phyloP scores from a whole-genome alignment of 2,329 filamentous ascomycete species.

The Ceratocystis smalleyi region DNA sequence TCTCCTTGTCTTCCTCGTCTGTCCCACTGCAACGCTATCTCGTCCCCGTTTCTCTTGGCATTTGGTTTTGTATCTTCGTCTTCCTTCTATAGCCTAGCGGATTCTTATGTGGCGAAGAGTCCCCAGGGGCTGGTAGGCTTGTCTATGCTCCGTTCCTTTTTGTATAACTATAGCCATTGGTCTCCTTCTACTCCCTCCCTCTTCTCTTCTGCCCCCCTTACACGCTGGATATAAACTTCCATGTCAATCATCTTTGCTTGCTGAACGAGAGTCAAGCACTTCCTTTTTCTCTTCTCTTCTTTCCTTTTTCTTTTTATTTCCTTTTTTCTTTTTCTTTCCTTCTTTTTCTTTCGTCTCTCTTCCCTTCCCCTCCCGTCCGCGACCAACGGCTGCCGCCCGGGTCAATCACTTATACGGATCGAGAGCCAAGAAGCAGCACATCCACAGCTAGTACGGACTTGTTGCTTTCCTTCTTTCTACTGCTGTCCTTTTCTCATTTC shows the following conservation, averaged over 20 bases:
- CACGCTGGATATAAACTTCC: neutral
- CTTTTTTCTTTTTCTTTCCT: too few species aligned
- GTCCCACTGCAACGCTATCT: neutral
- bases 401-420: neutral
- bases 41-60: neutral
- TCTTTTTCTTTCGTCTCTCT: neutral
- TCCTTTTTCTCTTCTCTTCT: neutral
- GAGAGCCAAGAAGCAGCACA: neutral
- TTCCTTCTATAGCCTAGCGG: conserved; percentile 1
- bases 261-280: neutral
- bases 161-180: neutral
- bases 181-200: neutral
- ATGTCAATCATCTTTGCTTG: conserved; percentile 3
- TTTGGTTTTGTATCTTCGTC: neutral
- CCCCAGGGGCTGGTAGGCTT: neutral
- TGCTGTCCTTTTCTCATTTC: neutral
- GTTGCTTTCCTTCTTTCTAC: neutral
- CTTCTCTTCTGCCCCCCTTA: neutral
- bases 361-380: too few species aligned
- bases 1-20: neutral
- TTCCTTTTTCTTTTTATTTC: neutral
- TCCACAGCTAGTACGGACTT: neutral
- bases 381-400: neutral
- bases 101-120: conserved; percentile 2
- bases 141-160: neutral